Evolutionary conservation across 2,329 filamentous ascomycete species (phyloP), one percentile per base, ranked within the genome.

Genomic region (Colletotrichum tamarilloi): DNA sequence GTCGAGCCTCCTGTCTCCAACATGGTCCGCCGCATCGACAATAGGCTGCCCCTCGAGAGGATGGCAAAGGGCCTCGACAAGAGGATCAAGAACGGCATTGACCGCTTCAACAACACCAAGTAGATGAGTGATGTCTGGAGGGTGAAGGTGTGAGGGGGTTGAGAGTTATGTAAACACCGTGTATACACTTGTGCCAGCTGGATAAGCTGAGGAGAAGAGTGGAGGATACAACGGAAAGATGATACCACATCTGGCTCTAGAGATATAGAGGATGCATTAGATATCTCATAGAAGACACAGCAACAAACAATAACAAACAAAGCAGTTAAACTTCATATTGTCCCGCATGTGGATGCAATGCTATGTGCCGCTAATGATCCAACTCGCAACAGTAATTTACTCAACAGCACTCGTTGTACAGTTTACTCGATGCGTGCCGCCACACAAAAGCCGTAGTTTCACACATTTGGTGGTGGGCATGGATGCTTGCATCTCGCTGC

Each of bases 41-140:
- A 84, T 72, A 84, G 83, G 62, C 81, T 89, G 55, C 87, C 87
- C 9, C 82, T 89, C 7, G 86, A 87, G 82, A 85, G 77, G 78
- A 84, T 88, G 80, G 87, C 87, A 64, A 85, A 85, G 80, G 82
- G 80, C 59, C 80, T 88, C 67, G 85, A 89, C 77, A 80, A 81
- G 52, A 81, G 85, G 72, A 89, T 89, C 77, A 84, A 84, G 80
- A 81, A 77, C 35, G 81, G 86, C 38, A 84, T 89, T 58, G 82
- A 83, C 52, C 82, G 82, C 63, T 73, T 73, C 57, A 73, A 73
- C 28, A 62, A 32, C 67, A 56, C 71, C 26, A 73, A 71, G 60
- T 73, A 53, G 22, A 58, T 46, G 19, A 19, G 59, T 30, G 46
- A 8, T 2, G 30, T 12, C 46, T 19, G 0, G 14, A 22, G 30